Conservation (phyloP, 1,139 yeast genomes). For the Candida frijolesensis region DNA sequence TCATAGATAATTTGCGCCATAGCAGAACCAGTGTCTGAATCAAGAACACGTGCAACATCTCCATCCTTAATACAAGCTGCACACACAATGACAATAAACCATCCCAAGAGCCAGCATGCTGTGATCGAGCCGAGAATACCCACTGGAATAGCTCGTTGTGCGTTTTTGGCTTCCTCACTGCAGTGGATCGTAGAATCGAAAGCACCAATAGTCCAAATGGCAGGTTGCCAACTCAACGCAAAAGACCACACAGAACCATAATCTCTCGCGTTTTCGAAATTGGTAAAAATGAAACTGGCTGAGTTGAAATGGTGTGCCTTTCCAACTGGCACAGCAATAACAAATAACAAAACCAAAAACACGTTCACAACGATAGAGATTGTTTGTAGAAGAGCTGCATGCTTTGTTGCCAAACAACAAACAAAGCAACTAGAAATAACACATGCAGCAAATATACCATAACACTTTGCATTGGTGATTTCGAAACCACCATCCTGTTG, state of each 20-base stretch:
- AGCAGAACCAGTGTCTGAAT: constrained; percentile 52
- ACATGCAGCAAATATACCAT: constrained; percentile 42
- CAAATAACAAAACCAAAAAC: constrained; percentile 55
- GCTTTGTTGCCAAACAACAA: constrained; percentile 37
- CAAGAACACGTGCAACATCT: constrained; percentile 47
- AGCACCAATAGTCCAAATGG: constrained; percentile 68
- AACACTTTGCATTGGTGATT: constrained; percentile 32
- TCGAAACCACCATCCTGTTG: constrained; percentile 33
- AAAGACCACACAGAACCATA: constrained; percentile 75
- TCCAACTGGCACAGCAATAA: constrained; percentile 69
- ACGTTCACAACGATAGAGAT: constrained; percentile 59
- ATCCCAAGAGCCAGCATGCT: constrained; percentile 64
- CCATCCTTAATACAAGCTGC: constrained; percentile 56
- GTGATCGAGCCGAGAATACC: constrained; percentile 55
- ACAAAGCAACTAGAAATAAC: constrained; percentile 28
- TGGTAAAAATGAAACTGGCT: constrained; percentile 54
- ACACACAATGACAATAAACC: constrained; percentile 54
- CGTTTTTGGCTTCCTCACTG: constrained; percentile 71
- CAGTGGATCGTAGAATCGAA: constrained; percentile 75
- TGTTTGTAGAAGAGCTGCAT: constrained; percentile 61
- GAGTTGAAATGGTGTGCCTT: constrained; percentile 31
- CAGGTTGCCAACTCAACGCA: constrained; percentile 62
- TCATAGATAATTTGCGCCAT: constrained; percentile 69
- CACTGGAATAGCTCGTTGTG: constrained; percentile 64
- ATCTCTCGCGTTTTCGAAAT: constrained; percentile 52